Evolutionary conservation across 2,329 filamentous ascomycete species (phyloP), one percentile per base, ranked within the genome.

Genomic region (Clarireedia paspali): DNA sequence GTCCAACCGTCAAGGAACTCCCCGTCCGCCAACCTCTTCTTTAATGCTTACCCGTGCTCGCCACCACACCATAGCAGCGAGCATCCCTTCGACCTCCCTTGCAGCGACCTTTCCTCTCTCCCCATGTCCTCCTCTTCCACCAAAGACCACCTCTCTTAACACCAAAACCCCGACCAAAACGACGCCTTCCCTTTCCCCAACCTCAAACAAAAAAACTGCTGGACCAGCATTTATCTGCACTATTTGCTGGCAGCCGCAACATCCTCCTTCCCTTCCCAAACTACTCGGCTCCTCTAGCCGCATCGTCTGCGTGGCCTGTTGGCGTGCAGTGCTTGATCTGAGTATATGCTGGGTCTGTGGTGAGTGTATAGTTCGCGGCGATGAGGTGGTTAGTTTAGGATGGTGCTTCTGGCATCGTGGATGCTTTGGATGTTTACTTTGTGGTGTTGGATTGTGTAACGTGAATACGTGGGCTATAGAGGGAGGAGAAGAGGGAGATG

Each of bases 351-450:
- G 71, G 80, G 78, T 77, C 26, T 83, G 80, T 60, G 78, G 79
- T 20, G 78, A 81, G 65, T 67, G 79, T 45, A 73, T 83, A 12
- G 73, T 74, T 38, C 75, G 79, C 26, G 77, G 72, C 0, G 75
- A 79, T 24, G 79, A 82, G 57, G 78, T 77, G 59, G 76, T 82
- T 42, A 81, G 78, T 60, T 71, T 82, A n/a, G 79, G 79, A 0
- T 82, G 76, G 79, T 81, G 78, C 62, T 83, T 83, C 64, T 83
- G 79, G 80, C 80, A 83, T 63, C 71, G 72, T 40, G 71, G 67
- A 0, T 83, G 78, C 64, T 83, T 80, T 65, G 78, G 79, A 15
- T 83, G 79, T 64, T 64, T 83, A 58, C 67, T 82, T 40, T 82
- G 72, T 56, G 77, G 78, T 17, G 73, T 67, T 55, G 71, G 71